phyloP scores from a whole-genome alignment of 2,329 filamentous ascomycete genomes.

The Fusarium caatingaense region DNA sequence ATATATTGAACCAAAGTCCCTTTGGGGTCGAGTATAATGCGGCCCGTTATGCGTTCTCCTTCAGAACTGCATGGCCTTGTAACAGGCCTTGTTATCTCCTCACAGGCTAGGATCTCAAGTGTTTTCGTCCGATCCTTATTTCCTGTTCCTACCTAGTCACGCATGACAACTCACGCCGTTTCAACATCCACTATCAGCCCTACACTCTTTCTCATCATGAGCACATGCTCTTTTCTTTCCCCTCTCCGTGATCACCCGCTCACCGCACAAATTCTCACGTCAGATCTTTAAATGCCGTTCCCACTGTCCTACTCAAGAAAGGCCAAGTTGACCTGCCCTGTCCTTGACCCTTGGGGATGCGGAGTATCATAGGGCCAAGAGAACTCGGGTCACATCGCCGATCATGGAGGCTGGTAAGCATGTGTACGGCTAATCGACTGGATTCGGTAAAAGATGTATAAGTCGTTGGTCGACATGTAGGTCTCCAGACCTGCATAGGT shows the following conservation, averaged over 20 bases:
- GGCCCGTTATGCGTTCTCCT: not conserved
- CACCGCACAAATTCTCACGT: constrained; percentile 41
- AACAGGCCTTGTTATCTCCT: constrained; percentile 5
- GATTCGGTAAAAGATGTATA: constrained; percentile 21
- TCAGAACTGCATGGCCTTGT: not conserved
- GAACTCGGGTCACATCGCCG: constrained; percentile 26
- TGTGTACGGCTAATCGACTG: not conserved
- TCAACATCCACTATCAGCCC: constrained; percentile 27
- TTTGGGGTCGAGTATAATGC: not conserved
- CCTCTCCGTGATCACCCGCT: constrained; percentile 36
- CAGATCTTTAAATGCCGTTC: constrained; percentile 41
- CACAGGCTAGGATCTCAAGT: not conserved
- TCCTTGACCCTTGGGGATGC: not conserved
- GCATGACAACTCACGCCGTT: constrained; percentile 9
- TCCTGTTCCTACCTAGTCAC: constrained; percentile 6
- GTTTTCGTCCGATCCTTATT: constrained; percentile 10
- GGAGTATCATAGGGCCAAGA: constrained; percentile 21
- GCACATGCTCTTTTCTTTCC: not conserved
- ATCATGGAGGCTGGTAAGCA: constrained; percentile 20
- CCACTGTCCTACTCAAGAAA: not conserved
- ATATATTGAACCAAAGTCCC: constrained; percentile 27
- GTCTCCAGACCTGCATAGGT: constrained; percentile 22
- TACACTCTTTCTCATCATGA: constrained; percentile 17
- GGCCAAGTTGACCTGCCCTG: not conserved
- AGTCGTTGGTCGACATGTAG: constrained; percentile 20